A percentile compares a stretch with the other conserved stretches of the same genome.
These are phyloP conservation scores for Boletellus sp. DNA, from an alignment of 768 basidiomycete species.

Conservation along the genomic window DNA sequence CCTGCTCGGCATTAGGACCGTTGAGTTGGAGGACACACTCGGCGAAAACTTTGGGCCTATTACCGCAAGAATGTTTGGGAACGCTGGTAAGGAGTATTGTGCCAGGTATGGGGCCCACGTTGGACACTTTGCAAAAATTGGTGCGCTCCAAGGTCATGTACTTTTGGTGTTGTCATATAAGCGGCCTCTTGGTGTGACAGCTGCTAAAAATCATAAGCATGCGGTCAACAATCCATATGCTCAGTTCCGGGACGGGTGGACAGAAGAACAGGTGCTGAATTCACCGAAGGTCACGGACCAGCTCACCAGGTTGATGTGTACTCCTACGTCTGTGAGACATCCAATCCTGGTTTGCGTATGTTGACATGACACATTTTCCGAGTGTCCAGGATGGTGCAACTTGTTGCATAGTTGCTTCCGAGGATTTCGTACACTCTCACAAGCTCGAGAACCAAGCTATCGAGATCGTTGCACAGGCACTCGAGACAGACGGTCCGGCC, in stretches of 20 bases:
- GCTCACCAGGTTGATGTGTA: constrained; percentile 80
- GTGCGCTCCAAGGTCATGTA: constrained; percentile 34
- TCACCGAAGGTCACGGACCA: constrained; percentile 64
- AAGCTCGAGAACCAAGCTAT: constrained; percentile 80
- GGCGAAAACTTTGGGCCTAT: constrained; percentile 64
- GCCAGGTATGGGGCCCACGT: constrained; percentile 61
- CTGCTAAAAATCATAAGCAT: constrained; percentile 79
- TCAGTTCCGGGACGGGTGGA: constrained; percentile 77
- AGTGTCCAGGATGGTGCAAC: constrained; percentile 61
- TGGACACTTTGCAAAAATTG: constrained; percentile 69
- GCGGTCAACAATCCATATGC: constrained; percentile 78
- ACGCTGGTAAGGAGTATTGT: constrained; percentile 69
- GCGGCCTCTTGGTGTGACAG: constrained; percentile 30
- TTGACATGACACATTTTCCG: not conserved
- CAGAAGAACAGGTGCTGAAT: constrained; percentile 60
- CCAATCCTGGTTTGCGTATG: not conserved
- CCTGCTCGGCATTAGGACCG: constrained; percentile 39
- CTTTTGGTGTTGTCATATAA: not conserved
- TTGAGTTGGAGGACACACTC: constrained; percentile 42
- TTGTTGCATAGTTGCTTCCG: constrained; percentile 72
- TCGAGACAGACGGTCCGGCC: constrained; percentile 60
- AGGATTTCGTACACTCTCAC: constrained; percentile 69
- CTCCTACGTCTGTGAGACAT: constrained; percentile 68
- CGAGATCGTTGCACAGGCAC: constrained; percentile 63
- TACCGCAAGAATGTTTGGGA: constrained; percentile 70